These are phyloP conservation scores for Leucaena leucocephala DNA, from an alignment of 306 rosid genomes.

Conservation along the genomic window DNA sequence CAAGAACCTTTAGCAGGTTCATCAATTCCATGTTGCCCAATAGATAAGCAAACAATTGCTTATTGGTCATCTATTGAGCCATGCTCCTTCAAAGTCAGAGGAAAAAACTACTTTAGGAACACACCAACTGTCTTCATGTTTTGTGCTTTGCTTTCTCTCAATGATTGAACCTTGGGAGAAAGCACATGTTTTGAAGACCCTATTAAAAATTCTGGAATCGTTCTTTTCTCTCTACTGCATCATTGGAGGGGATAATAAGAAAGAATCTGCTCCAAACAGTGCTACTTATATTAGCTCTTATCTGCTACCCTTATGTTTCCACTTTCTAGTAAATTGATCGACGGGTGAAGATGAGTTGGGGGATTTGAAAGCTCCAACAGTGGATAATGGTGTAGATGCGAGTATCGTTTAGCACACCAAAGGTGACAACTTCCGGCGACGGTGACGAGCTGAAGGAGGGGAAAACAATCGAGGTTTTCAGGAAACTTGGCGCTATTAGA, in stretches of 20 bases:
- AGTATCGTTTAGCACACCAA: too few relatives aligned
- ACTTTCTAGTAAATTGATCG: too few relatives aligned
- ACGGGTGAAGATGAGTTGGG: too few relatives aligned
- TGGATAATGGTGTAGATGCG: too few relatives aligned
- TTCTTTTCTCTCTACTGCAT: conserved; percentile 31
- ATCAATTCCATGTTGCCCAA: conserved; percentile 61
- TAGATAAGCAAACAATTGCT: conserved; percentile 70
- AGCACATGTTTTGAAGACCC: conserved; percentile 7
- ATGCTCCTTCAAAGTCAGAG: conserved; percentile 85
- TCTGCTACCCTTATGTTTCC: too few relatives aligned
- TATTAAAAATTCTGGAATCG: not conserved
- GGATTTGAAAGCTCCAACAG: too few relatives aligned
- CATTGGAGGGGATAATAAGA: conserved; percentile 87
- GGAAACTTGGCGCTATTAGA: too few relatives aligned
- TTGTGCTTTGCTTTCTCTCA: not conserved
- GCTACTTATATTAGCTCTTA: conserved; percentile 69
- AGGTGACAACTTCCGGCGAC: too few relatives aligned
- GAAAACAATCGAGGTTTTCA: too few relatives aligned
- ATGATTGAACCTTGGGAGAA: conserved; percentile 25
- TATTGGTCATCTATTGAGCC: conserved; percentile 92
- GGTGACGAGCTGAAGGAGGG: too few relatives aligned
- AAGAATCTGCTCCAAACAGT: conserved; percentile 69
- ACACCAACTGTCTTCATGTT: conserved; percentile 8
- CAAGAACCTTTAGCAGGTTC: conserved; percentile 77
- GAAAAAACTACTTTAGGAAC: conserved; percentile 77